Percentiles rank a stretch among this genome's conserved stretches.
phyloP scores from a whole-genome alignment of 2,329 filamentous ascomycete genomes.

The Cadophora luteo-olivacea region DNA sequence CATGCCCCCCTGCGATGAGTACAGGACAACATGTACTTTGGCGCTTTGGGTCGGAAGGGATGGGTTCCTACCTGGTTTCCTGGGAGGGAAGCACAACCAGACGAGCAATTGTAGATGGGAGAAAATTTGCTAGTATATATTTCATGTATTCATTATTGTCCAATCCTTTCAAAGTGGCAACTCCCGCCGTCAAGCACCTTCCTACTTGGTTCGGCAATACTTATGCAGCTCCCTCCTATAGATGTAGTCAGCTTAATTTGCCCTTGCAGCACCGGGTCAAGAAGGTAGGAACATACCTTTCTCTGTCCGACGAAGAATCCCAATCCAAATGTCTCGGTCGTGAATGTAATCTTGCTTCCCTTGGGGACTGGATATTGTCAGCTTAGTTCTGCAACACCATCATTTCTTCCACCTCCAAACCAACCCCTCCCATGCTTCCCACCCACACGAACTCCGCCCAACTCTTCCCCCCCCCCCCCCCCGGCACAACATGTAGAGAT shows the following conservation, averaged over 20 bases:
- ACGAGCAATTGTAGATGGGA: no score
- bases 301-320: constrained; percentile 46
- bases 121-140: no score
- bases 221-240: constrained; percentile 16
- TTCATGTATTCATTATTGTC: neutral
- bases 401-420: neutral
- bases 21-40: no score
- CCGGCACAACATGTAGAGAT: no score
- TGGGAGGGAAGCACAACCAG: no score
- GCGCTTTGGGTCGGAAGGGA: no score
- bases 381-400: neutral
- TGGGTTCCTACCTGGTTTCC: no score
- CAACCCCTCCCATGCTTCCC: neutral
- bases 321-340: constrained; percentile 44
- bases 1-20: no score
- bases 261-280: no score
- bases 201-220: no score
- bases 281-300: constrained; percentile 37
- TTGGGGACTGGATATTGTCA: constrained; percentile 42
- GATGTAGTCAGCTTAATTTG: neutral
- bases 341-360: constrained; percentile 46
- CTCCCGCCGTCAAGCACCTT: no score
- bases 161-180: neutral
- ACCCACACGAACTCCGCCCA: neutral
- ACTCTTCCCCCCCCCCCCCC: no score